phyloP scores from a whole-genome alignment of 352 stramenopile species.

The Pythium insidiosum region DNA sequence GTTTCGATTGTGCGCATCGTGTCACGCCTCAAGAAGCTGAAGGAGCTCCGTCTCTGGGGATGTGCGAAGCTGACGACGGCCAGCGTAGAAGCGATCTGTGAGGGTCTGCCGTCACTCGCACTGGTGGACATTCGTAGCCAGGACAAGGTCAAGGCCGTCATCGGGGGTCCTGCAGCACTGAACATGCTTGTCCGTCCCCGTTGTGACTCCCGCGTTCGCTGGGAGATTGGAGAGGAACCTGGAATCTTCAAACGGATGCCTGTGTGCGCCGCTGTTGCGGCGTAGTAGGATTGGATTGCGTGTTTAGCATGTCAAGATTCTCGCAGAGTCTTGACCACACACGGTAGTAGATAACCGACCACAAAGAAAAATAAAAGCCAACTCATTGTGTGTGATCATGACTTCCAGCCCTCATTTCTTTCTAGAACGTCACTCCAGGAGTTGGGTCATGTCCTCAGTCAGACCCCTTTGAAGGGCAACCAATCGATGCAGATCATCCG shows the following conservation, averaged over 20 bases:
- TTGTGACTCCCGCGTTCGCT: slow-evolving; percentile 49
- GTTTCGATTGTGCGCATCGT: slow-evolving; percentile 54
- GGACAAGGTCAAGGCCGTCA: slow-evolving; percentile 69
- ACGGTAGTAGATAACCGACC: too few relatives aligned
- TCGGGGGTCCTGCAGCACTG: slow-evolving; percentile 59
- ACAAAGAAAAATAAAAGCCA: too few relatives aligned
- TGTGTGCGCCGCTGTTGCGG: slow-evolving; percentile 34
- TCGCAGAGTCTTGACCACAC: too few relatives aligned
- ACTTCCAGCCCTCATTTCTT: too few relatives aligned
- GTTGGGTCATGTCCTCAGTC: too few relatives aligned
- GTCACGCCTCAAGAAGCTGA: slow-evolving; percentile 35
- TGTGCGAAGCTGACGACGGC: slow-evolving; percentile 77
- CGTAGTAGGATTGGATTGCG: too few relatives aligned
- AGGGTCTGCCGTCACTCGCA: slow-evolving; percentile 47
- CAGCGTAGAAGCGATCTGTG: slow-evolving; percentile 58
- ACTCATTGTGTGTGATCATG: too few relatives aligned
- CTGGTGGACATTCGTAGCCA: slow-evolving; percentile 72
- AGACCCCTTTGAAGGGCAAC: slow-evolving; percentile 10
- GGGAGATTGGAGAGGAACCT: slow-evolving; percentile 59
- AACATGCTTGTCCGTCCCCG: slow-evolving; percentile 72
- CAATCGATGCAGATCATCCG: slow-evolving; percentile 66
- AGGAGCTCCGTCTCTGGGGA: slow-evolving; percentile 74
- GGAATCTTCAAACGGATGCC: slow-evolving; percentile 68
- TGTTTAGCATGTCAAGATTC: too few relatives aligned
- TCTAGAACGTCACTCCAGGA: too few relatives aligned